These are phyloP conservation scores for Galerina sulciceps DNA, from an alignment of 768 basidiomycete genomes.

Conservation along the genomic window DNA sequence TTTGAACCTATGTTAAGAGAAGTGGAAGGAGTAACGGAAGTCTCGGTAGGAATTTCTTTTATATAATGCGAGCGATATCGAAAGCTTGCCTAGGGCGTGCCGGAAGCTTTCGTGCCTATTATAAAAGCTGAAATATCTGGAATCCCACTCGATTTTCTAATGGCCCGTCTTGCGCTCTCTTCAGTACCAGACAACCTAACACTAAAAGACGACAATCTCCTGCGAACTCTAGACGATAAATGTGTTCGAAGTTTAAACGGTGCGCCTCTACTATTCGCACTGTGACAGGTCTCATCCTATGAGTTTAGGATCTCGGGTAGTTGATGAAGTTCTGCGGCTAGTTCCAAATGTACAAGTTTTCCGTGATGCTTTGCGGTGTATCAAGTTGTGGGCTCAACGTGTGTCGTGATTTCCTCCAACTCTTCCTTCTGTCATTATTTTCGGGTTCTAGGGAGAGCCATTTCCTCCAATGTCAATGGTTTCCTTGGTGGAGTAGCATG, in stretches of 20 bases:
- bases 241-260: constrained; percentile 96
- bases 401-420: constrained; percentile 30
- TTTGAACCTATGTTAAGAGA: constrained; percentile 90
- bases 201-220: constrained; percentile 86
- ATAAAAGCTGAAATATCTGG: constrained; percentile 91
- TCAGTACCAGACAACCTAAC: constrained; percentile 92
- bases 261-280: constrained; percentile 27
- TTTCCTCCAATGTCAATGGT: constrained; percentile 97
- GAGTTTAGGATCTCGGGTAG: constrained; percentile 84
- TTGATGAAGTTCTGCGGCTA: constrained; percentile 92
- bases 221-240: constrained; percentile 92
- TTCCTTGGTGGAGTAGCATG: constrained; percentile 98
- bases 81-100: constrained; percentile 72
- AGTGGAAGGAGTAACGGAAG: constrained; percentile 83
- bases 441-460: constrained; percentile 74
- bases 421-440: not conserved
- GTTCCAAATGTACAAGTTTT: constrained; percentile 95
- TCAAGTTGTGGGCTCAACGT: constrained; percentile 98
- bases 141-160: constrained; percentile 91
- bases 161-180: constrained; percentile 86
- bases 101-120: constrained; percentile 95
- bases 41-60: constrained; percentile 66
- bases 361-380: constrained; percentile 92
- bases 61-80: not conserved
- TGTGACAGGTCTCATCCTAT: constrained; percentile 13